Evolutionary conservation across 257 asterid species (phyloP).

Genomic region (Capsicum pubescens): DNA sequence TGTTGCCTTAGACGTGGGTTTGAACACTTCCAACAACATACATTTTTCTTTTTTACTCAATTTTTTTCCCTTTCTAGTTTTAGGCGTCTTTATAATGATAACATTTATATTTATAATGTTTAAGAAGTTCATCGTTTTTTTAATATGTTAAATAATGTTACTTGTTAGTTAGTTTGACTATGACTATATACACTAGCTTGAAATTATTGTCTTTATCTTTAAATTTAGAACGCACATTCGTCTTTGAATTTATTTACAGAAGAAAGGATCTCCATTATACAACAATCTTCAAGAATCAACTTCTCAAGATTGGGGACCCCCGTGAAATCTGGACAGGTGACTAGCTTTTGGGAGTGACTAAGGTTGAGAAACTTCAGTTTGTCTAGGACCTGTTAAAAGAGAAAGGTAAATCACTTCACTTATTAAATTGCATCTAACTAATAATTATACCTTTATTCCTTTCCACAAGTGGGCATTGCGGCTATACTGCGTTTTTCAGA

Average conservation of each 20-base stretch:
- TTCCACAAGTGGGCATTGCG: constrained; percentile 24
- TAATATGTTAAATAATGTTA: too few relatives aligned
- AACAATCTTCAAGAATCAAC: constrained; percentile 29
- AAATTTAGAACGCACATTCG: too few relatives aligned
- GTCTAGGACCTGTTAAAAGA: constrained; percentile 25
- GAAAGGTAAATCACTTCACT: not conserved
- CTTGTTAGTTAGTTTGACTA: too few relatives aligned
- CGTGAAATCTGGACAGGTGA: constrained; percentile 32
- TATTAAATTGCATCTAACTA: not conserved
- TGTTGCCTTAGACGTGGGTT: too few relatives aligned
- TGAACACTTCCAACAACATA: too few relatives aligned
- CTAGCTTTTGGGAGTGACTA: constrained; percentile 33
- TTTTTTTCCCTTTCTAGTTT: too few relatives aligned
- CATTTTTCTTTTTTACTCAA: too few relatives aligned
- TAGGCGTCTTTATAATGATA: too few relatives aligned
- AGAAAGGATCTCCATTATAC: constrained; percentile 21
- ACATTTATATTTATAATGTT: too few relatives aligned
- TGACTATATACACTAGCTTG: too few relatives aligned
- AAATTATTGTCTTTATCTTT: too few relatives aligned
- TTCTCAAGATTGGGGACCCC: constrained; percentile 32
- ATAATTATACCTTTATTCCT: constrained; percentile 22
- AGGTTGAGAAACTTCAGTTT: constrained; percentile 37
- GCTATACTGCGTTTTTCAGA: constrained; percentile 27
- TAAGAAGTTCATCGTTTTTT: too few relatives aligned
- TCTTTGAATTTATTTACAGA: not conserved